Conservation (phyloP, 2,329 filamentous ascomycete species). For the Oidium heveae region DNA sequence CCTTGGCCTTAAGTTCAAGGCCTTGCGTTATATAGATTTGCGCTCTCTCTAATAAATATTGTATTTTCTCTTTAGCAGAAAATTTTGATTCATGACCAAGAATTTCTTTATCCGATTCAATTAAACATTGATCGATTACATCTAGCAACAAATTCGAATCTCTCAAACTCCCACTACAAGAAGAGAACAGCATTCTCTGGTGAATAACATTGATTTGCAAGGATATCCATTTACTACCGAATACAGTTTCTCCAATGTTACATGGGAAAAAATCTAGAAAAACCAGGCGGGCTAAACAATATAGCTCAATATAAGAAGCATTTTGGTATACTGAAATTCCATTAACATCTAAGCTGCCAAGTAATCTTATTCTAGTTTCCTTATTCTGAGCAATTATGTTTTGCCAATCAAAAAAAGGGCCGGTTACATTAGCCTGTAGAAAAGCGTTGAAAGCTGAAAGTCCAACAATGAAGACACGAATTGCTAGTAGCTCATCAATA, state of each 20-base stretch:
- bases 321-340: constrained; percentile 69
- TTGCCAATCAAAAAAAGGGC: constrained; percentile 42
- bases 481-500: constrained; percentile 1
- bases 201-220: constrained; percentile 51
- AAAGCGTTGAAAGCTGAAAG: constrained; percentile 53
- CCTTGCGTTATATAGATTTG: constrained; percentile 69
- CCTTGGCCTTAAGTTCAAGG: constrained; percentile 47
- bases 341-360: constrained; percentile 51
- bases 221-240: constrained; percentile 19
- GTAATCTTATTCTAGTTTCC: constrained; percentile 26
- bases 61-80: constrained; percentile 27
- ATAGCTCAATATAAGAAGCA: constrained; percentile 61
- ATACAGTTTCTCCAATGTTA: constrained; percentile 6
- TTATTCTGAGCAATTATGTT: constrained; percentile 15
- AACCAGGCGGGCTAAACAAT: constrained; percentile 40
- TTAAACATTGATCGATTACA: constrained; percentile 32
- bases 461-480: constrained; percentile 20
- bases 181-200: constrained; percentile 29
- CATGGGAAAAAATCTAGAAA: constrained; percentile 16
- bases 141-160: constrained; percentile 36
- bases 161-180: constrained; percentile 15
- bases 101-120: constrained; percentile 20
- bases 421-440: constrained; percentile 68
- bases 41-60: constrained; percentile 60
- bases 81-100: constrained; percentile 16